These are phyloP conservation scores for Phaeosphaeriaceae sp. DNA, from an alignment of 2,329 filamentous ascomycete genomes.

Conservation along the genomic window DNA sequence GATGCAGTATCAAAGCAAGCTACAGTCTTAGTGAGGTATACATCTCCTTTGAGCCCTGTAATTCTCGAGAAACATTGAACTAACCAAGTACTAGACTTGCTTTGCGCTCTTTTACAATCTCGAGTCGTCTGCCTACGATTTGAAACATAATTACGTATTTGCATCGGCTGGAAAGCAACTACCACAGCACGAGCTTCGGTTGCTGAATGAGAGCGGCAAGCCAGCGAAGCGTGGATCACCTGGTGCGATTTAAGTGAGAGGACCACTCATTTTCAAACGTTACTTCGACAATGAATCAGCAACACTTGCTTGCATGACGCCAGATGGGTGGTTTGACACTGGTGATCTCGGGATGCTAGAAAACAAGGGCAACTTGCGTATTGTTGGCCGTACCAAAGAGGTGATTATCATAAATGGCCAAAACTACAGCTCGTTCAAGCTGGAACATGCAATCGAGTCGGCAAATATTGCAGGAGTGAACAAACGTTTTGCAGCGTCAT, in stretches of 20 bases:
- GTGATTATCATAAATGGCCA: constrained; percentile 36
- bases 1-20: constrained; percentile 49
- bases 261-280: constrained; percentile 49
- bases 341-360: constrained; percentile 35
- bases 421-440: constrained; percentile 28
- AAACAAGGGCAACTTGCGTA: constrained; percentile 20
- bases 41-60: no score
- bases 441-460: constrained; percentile 27
- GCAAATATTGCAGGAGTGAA: constrained; percentile 17
- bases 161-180: constrained; percentile 51
- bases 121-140: constrained; percentile 52
- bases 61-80: neutral
- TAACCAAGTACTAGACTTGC: constrained; percentile 51
- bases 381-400: constrained; percentile 34
- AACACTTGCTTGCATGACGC: constrained; percentile 26
- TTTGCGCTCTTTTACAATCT: constrained; percentile 56
- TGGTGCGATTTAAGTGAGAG: constrained; percentile 32
- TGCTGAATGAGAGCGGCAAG: constrained; percentile 25
- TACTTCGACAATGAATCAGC: constrained; percentile 43
- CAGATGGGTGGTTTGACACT: constrained; percentile 33
- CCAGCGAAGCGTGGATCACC: constrained; percentile 11
- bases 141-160: constrained; percentile 32
- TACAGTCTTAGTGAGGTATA: constrained; percentile 57
- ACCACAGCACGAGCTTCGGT: constrained; percentile 49
- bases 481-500: constrained; percentile 10